Conservation (phyloP, 2,329 filamentous ascomycete genomes). For the Pseudocercospora musae region DNA sequence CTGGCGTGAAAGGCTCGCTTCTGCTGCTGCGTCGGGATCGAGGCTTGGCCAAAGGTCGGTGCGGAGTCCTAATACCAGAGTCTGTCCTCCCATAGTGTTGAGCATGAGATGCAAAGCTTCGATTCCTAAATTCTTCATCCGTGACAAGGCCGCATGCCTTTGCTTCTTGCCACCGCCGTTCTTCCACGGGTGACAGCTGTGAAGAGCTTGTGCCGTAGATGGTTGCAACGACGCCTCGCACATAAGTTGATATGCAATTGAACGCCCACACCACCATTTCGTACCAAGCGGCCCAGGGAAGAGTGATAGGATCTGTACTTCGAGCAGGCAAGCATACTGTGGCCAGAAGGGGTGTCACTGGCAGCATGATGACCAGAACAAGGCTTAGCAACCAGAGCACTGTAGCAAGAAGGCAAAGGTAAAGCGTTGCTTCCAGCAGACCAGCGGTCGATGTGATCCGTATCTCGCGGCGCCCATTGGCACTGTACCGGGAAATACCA, state of each 20-base stretch:
- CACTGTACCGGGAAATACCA: background rate
- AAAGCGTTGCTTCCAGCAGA: background rate
- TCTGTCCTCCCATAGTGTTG: background rate
- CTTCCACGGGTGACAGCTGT: background rate
- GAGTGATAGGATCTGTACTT: background rate
- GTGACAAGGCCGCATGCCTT: background rate
- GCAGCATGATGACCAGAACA: background rate
- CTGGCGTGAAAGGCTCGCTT: background rate
- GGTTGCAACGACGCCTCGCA: background rate
- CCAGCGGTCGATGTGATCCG: background rate
- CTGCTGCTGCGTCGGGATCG: constrained; percentile 2
- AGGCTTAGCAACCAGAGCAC: background rate
- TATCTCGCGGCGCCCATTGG: background rate
- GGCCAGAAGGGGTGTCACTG: background rate
- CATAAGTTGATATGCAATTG: background rate
- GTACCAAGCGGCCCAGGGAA: background rate
- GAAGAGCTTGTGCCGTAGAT: background rate
- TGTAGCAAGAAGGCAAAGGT: background rate
- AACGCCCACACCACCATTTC: background rate
- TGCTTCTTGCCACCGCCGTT: background rate
- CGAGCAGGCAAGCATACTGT: background rate
- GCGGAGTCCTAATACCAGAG: background rate
- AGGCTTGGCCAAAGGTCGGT: background rate
- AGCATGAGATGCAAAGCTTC: background rate
- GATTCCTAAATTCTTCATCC: background rate